phyloP scores from a whole-genome alignment of 208 protist species.

The Wallacemonas sp. region DNA sequence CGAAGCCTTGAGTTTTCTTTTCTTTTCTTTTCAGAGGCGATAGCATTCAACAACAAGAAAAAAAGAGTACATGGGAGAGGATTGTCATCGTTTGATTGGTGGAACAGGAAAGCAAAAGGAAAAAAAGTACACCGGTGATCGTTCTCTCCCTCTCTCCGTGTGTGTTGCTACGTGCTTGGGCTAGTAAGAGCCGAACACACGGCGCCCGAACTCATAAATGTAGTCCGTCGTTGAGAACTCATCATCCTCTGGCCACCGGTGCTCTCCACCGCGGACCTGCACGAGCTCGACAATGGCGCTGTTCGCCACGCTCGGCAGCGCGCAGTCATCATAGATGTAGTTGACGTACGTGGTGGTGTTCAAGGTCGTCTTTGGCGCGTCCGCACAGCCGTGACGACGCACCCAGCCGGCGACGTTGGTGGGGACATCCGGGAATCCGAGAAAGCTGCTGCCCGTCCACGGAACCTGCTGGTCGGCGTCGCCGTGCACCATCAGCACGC shows the following conservation, averaged over 20 bases:
- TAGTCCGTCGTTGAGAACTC: conserved; percentile 77
- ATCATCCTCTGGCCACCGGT: conserved; percentile 52
- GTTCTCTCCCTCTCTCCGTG: not conserved
- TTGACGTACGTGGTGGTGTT: conserved; percentile 44
- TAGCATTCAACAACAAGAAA: no score
- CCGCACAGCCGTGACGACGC: conserved; percentile 37
- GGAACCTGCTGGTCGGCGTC: conserved; percentile 63
- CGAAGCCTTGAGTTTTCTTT: no score
- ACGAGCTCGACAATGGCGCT: conserved; percentile 52
- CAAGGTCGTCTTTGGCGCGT: conserved; percentile 33
- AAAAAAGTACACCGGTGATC: not conserved
- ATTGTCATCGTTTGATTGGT: no score
- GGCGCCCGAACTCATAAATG: conserved; percentile 51
- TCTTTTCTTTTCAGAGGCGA: no score
- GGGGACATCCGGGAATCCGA: conserved; percentile 54
- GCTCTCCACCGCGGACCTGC: conserved; percentile 31
- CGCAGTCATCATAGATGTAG: conserved; percentile 45
- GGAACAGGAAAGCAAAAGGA: no score
- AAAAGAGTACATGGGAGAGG: no score
- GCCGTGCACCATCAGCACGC: conserved; percentile 78
- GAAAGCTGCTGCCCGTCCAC: conserved; percentile 41
- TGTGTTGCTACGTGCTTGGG: no score
- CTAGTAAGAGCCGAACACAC: conserved; percentile 43
- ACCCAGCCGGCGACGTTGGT: conserved; percentile 52
- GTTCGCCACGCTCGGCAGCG: not conserved